Base-by-base conservation (phyloP, 345 rosid genomes). In the Odontarrhena argentea region DNA sequence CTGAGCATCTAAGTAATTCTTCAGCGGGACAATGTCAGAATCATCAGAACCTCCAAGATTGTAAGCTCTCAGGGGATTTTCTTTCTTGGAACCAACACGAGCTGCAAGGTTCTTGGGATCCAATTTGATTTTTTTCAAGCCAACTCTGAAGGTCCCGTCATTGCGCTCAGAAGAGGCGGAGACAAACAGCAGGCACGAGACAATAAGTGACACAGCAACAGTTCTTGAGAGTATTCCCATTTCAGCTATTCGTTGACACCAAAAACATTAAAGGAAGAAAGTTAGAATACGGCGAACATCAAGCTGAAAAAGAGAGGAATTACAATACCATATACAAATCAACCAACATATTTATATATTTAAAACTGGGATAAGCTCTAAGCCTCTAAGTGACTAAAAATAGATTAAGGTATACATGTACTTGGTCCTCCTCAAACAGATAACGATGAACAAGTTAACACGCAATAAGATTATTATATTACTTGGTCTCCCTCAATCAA, bases 1-100 rank as follows among this genome's bases (percentile, higher is more conserved):
- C 83, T 94, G 97, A 76, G 97, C 97, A 80, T 88, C 92, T 73
- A 87, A 54, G 77, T 83, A 87, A 64, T 87, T 91, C 67, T 85
- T 87, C 58, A 91, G 75, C 26, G 79, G 63, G 9, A 88, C 87
- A 61, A 85, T 76, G 57, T 91, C 97, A 10, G 74, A 32, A 60
- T 82, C 90, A 62, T 44, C 77, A 15, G 61, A 47, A 38, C 62
- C 81, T 43, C 80, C 80, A 50, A 68, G 73, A 63, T 41, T 65
- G 73, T 70, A 82, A 48, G 79, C 73, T 69, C 80, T 71, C 55
- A 77, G 68, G 2, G 70, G 49, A 41, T 79, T 81, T 38, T 75
- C 79, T 53, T 83, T 78, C 76, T 77, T 68, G 28, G 85, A 81
- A 65, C 82, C 89, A 60, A 78, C 58, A 42, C 71, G 84, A 15